These are phyloP conservation scores for Coemansia sp. DNA, from an alignment of 192 early-diverging fungal species.

Conservation along the genomic window DNA sequence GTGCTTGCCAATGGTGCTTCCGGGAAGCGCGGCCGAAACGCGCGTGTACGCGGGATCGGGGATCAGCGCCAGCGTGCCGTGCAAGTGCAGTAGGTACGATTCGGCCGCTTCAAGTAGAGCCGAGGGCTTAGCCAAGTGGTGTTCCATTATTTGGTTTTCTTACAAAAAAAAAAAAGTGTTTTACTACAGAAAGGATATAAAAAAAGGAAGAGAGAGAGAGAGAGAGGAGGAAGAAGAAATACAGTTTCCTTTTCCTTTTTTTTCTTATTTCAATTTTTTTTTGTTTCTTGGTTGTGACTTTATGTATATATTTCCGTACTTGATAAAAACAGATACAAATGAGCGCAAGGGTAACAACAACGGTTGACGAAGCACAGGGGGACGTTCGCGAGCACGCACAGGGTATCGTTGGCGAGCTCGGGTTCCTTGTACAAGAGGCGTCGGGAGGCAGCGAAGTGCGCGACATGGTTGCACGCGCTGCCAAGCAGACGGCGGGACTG, in stretches of 20 bases:
- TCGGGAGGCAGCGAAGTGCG: conserved; percentile 47
- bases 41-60: conserved; percentile 25
- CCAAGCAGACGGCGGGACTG: conserved; percentile 38
- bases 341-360: conserved; percentile 10
- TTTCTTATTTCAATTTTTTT: too few relatives aligned
- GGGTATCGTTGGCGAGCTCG: conserved; percentile 28
- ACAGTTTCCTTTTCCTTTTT: neutral
- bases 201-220: too few relatives aligned
- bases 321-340: neutral
- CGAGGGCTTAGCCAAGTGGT: neutral
- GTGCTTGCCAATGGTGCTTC: conserved; percentile 59
- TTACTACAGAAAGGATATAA: too few relatives aligned
- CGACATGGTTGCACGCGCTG: conserved; percentile 30
- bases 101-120: conserved; percentile 25
- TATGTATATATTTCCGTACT: too few relatives aligned
- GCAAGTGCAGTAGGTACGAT: conserved; percentile 20
- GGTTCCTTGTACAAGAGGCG: conserved; percentile 37
- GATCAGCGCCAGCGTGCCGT: conserved; percentile 10
- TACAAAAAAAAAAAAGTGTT: neutral
- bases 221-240: neutral
- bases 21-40: conserved; percentile 38
- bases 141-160: neutral
- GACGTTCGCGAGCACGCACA: conserved; percentile 52
- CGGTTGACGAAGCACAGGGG: conserved; percentile 39
- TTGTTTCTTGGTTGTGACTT: too few relatives aligned